Evolutionary conservation across 345 rosid species (phyloP).

Genomic region (Murraya paniculata): DNA sequence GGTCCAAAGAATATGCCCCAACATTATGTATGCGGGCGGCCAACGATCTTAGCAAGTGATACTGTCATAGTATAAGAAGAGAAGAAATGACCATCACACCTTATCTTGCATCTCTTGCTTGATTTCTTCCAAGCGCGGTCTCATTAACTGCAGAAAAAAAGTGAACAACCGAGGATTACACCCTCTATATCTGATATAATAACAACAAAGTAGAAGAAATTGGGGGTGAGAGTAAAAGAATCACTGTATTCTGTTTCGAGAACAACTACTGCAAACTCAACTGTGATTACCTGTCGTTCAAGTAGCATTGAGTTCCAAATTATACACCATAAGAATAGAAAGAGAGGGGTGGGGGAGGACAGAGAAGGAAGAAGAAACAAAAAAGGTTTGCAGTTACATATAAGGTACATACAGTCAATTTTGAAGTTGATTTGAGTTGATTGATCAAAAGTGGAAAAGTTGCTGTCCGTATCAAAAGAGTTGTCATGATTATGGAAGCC

Average conservation of each 20-base stretch:
- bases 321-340: not conserved
- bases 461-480: slow-evolving; percentile 62
- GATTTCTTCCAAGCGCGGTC: slow-evolving; percentile 64
- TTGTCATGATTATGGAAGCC: slow-evolving; percentile 73
- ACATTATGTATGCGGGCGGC: not conserved
- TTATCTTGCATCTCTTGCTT: slow-evolving; percentile 49
- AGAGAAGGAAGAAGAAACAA: not conserved
- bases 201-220: not conserved
- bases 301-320: not conserved
- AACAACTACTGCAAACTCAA: not conserved
- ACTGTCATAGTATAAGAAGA: slow-evolving; percentile 1
- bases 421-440: slow-evolving; percentile 69
- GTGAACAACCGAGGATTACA: slow-evolving; percentile 15
- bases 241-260: not conserved
- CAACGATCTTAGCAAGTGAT: not conserved
- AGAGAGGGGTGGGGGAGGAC: not conserved
- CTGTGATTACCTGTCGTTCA: not conserved
- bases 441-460: slow-evolving; percentile 71
- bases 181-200: not conserved
- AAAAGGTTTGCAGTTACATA: not conserved
- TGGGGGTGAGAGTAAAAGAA: not conserved
- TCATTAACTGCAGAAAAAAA: slow-evolving; percentile 59
- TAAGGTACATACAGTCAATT: slow-evolving; percentile 55
- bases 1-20: not conserved
- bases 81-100: slow-evolving; percentile 31